A percentile compares a stretch with the other conserved stretches of the same genome.
Conservation (phyloP, 1,139 yeast genomes). For the Suhomyces kunorum region DNA sequence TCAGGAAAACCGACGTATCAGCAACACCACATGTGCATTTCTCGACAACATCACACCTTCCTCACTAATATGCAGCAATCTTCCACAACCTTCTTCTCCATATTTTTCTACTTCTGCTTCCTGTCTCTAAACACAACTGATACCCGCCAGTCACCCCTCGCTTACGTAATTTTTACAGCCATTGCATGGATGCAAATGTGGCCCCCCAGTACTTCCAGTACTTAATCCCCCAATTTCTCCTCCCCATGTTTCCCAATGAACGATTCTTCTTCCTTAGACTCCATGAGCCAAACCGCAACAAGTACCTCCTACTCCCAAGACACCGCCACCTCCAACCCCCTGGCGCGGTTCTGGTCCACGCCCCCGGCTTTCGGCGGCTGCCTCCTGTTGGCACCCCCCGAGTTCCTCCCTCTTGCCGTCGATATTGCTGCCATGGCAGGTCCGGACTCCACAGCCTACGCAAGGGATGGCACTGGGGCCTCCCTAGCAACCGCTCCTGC, state of each 20-base stretch:
- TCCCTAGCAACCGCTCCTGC: neutral
- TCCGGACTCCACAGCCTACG: neutral
- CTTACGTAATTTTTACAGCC: constrained; percentile 7
- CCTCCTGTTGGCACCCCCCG: constrained; percentile 1
- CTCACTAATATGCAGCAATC: no score
- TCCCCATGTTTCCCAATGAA: constrained; percentile 2
- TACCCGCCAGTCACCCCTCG: neutral
- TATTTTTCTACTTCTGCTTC: no score
- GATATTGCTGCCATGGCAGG: neutral
- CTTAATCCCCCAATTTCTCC: neutral
- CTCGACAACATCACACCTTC: no score
- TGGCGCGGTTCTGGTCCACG: constrained; percentile 11
- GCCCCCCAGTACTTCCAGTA: neutral
- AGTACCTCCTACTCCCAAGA: constrained; percentile 8
- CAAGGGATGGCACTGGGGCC: neutral
- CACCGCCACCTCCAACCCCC: constrained; percentile 4
- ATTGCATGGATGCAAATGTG: constrained; percentile 3
- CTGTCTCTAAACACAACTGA: no score
- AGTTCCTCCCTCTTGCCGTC: constrained; percentile 1
- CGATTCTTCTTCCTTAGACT: constrained; percentile 3
- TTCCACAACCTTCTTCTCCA: no score
- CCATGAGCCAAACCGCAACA: constrained; percentile 4
- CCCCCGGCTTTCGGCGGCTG: constrained; percentile 1
- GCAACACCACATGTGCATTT: no score
- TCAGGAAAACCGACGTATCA: no score